These are phyloP conservation scores for Pseudoscleropodium purum DNA, from an alignment of 225 moss, liverwort and hornwort genomes.

Conservation along the genomic window DNA sequence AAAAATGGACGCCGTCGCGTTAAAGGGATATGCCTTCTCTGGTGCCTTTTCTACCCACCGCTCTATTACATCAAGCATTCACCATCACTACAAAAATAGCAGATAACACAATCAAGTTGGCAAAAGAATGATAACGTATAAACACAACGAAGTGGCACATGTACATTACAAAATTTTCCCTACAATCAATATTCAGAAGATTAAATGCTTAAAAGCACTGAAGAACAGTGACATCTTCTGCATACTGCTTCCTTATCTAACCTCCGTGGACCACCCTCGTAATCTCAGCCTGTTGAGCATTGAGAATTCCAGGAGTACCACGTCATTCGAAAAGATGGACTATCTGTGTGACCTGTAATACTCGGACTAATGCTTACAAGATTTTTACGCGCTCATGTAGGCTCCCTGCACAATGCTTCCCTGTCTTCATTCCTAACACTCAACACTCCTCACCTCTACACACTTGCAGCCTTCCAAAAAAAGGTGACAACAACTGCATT, in stretches of 20 bases:
- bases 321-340: neutral
- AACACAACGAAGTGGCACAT: neutral
- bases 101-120: neutral
- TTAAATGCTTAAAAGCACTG: constrained; percentile 1
- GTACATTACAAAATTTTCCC: neutral
- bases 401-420: neutral
- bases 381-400: neutral
- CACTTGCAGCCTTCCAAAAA: neutral
- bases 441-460: neutral
- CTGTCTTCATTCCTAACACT: neutral
- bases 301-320: neutral
- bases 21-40: neutral
- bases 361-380: neutral
- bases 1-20: no score
- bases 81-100: neutral
- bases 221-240: neutral
- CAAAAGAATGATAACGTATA: neutral
- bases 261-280: neutral
- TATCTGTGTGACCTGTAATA: neutral
- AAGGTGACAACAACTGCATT: neutral
- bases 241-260: neutral
- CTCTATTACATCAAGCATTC: neutral
- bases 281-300: neutral
- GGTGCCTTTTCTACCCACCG: neutral
- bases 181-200: neutral